Base-by-base conservation (phyloP, 1,284 basidiomycete species). In the Entoloma clypeatum region DNA sequence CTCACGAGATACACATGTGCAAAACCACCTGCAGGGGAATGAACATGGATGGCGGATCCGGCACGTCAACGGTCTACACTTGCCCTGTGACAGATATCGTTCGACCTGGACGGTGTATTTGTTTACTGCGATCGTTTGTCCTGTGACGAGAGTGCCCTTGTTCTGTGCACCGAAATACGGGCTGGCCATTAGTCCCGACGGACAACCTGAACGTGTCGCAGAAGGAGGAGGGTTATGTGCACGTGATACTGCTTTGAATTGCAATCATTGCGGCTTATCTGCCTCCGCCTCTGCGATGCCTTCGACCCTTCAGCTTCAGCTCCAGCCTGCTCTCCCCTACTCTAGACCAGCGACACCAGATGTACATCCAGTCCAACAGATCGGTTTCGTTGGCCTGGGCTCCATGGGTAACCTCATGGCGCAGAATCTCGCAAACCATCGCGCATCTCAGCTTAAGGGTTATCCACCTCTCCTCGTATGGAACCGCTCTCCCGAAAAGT, bases 1-100 rank as follows among this genome's bases (percentile, higher is more conserved):
- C 81, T 77, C 41, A 96, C 94, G 45, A 99, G 83, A 68, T 99
- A 99, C 36, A 99, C 95, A 67, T 97, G 91, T 1, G 96, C 95
- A 63, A 98, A 99, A 11, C 96, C 96, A 65, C 93, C 92, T 93
- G 24, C n/a, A 35, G 32, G 34, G 18, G n/a, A 23, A 21, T 35
- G 44, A 41, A 53, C 49, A 23, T 44, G 45, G 28, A 25, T 28
- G 26, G 19, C 41, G n/a, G 24, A 22, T 35, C 18, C 30, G 18
- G 19, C 29, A 28, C 5, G 21, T 14, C 5, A 4, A 36, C 24
- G 10, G 16, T n/a, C n/a, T n/a, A n/a, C 7, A 43, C 44, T 44
- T 47, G 86, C 93, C 94, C 81, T 98, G 94, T 39, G 86, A 90
- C 37, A 99, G 79, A 71, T 96, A 99, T 56, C 85, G 70, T 55